Evolutionary conservation across 139 green algal species (phyloP).

Genomic region (Zygnema cylindricum): DNA sequence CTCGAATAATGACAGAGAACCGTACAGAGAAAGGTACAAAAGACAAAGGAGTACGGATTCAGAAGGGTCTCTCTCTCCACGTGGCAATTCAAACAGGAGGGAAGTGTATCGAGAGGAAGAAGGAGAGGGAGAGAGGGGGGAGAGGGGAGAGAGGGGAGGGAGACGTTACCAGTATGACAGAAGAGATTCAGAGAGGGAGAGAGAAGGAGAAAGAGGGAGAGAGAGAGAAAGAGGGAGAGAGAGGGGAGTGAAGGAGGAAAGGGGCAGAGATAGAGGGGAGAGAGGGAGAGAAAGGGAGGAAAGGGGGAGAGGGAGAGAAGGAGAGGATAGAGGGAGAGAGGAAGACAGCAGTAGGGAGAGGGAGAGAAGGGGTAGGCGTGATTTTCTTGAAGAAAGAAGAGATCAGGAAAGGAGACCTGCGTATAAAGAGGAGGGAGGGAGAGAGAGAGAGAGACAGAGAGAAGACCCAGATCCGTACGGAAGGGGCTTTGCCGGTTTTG

Average conservation of each 20-base stretch:
- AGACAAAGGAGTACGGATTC: too few relatives aligned
- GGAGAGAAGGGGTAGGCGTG: too few relatives aligned
- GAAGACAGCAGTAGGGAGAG: too few relatives aligned
- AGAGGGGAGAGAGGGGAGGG: neutral
- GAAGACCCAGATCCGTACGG: too few relatives aligned
- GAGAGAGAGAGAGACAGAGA: too few relatives aligned
- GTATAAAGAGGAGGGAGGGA: too few relatives aligned
- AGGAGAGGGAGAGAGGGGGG: neutral
- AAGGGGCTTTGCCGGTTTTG: too few relatives aligned
- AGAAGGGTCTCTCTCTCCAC: neutral
- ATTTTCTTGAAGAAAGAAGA: too few relatives aligned
- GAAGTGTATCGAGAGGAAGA: neutral
- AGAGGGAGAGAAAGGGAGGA: conserved; percentile 9
- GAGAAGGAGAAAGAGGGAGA: neutral
- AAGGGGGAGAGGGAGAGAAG: neutral
- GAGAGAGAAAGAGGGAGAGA: neutral
- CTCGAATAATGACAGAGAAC: too few relatives aligned
- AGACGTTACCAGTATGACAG: neutral
- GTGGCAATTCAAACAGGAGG: neutral
- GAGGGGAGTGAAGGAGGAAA: neutral
- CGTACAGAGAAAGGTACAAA: too few relatives aligned
- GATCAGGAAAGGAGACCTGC: too few relatives aligned
- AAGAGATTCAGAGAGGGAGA: neutral
- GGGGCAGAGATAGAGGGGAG: neutral
- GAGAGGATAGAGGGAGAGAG: too few relatives aligned